Percentiles rank a stretch among this genome's conserved stretches.
Evolutionary conservation across 148 eudicot species (phyloP).

Genomic region (Rhododendron vialii): DNA sequence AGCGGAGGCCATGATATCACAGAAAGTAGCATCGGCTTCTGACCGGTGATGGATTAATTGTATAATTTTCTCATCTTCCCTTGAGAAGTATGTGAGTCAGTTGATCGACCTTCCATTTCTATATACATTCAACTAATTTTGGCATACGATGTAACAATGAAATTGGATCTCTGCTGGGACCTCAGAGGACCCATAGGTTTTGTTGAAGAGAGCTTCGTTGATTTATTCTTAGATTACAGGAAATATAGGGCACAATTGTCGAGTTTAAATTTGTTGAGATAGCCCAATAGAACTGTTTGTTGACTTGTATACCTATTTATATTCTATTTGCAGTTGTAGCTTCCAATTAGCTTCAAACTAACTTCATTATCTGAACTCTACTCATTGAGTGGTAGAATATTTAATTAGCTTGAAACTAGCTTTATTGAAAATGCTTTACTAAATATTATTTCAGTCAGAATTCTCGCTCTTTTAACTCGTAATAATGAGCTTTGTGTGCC

Average conservation of each 20-base stretch:
- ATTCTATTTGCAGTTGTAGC: not conserved
- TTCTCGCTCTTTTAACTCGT: not conserved
- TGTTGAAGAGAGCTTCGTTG: conserved; percentile 6
- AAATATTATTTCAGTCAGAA: not conserved
- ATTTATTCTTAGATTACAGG: not conserved
- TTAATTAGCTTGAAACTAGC: not conserved
- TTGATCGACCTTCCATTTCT: not conserved
- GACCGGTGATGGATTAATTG: conserved; percentile 33
- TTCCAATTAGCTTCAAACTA: not conserved
- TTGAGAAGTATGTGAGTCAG: not conserved
- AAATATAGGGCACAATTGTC: conserved; percentile 1
- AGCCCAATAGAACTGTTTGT: not conserved
- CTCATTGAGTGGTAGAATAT: not conserved
- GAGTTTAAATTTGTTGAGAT: not conserved
- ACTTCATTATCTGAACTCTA: not conserved
- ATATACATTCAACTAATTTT: not conserved
- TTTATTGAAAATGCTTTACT: not conserved
- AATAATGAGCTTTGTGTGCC: not conserved
- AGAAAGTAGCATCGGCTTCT: conserved; percentile 63
- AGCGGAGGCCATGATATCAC: conserved; percentile 79
- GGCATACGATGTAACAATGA: not conserved
- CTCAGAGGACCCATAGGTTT: not conserved
- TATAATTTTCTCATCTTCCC: not conserved
- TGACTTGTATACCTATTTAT: not conserved
- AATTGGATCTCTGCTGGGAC: not conserved